Evolutionary conservation across 1,284 basidiomycete genomes (phyloP).

Genomic region (Xanthoconium separans): DNA sequence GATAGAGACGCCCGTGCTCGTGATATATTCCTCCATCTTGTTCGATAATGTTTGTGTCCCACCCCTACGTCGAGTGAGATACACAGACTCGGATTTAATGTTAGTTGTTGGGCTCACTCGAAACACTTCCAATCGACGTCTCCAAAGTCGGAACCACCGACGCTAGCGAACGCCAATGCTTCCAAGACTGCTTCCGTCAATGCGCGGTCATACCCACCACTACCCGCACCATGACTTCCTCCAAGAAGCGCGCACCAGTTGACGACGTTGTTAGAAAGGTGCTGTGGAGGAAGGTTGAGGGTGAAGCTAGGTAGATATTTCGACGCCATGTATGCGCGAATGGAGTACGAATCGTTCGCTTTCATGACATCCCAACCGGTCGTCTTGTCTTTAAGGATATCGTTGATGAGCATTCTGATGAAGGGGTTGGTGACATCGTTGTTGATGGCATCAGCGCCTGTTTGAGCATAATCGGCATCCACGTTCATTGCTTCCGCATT

Average conservation of each 20-base stretch:
- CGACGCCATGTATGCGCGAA: not conserved
- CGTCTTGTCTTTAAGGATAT: not conserved
- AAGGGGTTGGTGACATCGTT: conserved; percentile 12
- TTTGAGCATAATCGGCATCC: conserved; percentile 8
- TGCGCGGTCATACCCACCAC: not conserved
- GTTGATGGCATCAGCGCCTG: conserved; percentile 11
- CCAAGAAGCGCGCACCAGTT: conserved; percentile 1
- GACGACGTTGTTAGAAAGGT: not conserved
- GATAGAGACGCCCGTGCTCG: not conserved
- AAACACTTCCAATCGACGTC: conserved; percentile 24
- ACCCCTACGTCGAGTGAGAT: conserved; percentile 11
- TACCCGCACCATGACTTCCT: not conserved
- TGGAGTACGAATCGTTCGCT: not conserved
- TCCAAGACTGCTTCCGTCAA: conserved; percentile 21
- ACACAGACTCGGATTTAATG: not conserved
- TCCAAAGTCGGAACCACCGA: conserved; percentile 2
- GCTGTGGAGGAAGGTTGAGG: not conserved
- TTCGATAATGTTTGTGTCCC: conserved; percentile 20
- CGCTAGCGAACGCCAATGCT: conserved; percentile 12
- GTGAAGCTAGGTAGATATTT: not conserved
- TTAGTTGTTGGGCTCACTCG: conserved; percentile 4
- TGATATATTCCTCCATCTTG: conserved; percentile 17
- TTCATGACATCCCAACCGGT: conserved; percentile 5
- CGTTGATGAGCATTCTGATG: conserved; percentile 3
- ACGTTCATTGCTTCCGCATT: conserved; percentile 12